Conservation (phyloP, 2,329 filamentous ascomycete genomes). For the Ascocoryne sarcoides region DNA sequence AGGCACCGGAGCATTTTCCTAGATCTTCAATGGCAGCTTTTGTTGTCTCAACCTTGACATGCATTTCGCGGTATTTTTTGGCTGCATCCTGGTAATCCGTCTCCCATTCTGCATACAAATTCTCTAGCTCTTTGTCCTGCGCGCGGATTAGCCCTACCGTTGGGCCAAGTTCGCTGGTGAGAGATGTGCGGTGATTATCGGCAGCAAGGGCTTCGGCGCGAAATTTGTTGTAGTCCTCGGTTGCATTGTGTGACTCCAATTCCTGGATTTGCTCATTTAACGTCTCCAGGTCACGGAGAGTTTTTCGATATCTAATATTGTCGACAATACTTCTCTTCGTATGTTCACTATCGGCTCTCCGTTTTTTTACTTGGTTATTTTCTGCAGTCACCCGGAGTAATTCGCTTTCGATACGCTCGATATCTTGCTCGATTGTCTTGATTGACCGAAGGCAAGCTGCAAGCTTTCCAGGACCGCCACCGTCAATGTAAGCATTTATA, state of each 20-base stretch:
- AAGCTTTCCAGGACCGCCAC: conserved; percentile 65
- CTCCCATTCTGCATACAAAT: conserved; percentile 71
- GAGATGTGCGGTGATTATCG: conserved; percentile 58
- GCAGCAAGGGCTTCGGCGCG: conserved; percentile 59
- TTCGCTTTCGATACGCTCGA: conserved; percentile 58
- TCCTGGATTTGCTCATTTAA: conserved; percentile 63
- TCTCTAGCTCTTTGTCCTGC: conserved; percentile 71
- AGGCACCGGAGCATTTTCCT: conserved; percentile 67
- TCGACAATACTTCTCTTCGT: conserved; percentile 82
- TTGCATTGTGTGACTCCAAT: conserved; percentile 53
- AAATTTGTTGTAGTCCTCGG: conserved; percentile 44
- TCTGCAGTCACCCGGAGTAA: conserved; percentile 57
- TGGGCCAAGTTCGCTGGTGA: conserved; percentile 64
- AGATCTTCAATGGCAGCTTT: conserved; percentile 90
- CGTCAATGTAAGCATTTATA: conserved; percentile 70
- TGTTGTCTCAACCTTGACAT: conserved; percentile 84
- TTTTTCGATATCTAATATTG: conserved; percentile 78
- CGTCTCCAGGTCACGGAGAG: conserved; percentile 56
- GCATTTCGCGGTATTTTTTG: conserved; percentile 71
- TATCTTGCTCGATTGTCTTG: conserved; percentile 54
- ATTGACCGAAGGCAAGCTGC: conserved; percentile 62
- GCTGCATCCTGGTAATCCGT: conserved; percentile 80
- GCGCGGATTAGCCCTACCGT: conserved; percentile 72
- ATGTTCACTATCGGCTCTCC: conserved; percentile 69
- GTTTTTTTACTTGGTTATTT: conserved; percentile 69